Evolutionary conservation across 768 basidiomycete species (phyloP), one percentile per base, ranked within the genome.

Genomic region (Suillus paluster): DNA sequence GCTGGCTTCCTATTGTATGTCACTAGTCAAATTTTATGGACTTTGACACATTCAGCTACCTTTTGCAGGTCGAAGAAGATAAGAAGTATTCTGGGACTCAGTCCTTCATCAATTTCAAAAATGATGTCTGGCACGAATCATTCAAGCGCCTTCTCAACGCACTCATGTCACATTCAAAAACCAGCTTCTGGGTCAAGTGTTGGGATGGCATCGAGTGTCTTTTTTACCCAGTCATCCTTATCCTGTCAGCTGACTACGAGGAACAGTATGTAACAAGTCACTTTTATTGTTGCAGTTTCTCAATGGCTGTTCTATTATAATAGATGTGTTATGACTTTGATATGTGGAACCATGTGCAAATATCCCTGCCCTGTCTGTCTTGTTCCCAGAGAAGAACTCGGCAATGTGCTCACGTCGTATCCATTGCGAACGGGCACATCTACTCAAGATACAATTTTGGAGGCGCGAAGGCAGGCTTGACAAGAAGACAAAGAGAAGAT

Each of bases 161-260:
- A 5, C 2, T 65, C 4, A 48, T 39, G 5, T 6, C 2, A 2
- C 54, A 60, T 5, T 57, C 41, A 1, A 55, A 63, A 34, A 65
- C 58, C 1, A 58, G 64, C 3, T 65, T 23, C 49, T 63, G 59
- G 54, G 52, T 60, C n/a, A 25, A 65, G 38, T 79, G 77, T 66
- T 74, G 70, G 14, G 77, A 79, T 64, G 65, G 58, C 0, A 62
- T 75, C 12, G 9, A 50, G 2, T 70, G 71, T 0, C 62, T 34
- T 6, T 59, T 82, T 0, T 81, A 68, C 54, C 79, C 79, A 3
- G n/a, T 65, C 9, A 60, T 65, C 50, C 52, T 65, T 8, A 77
- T 80, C 7, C 56, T 80, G 1, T 76, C 75, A 21, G 73, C 78
- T 30, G 80, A 82, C 54, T 83, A 80, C 61, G 77, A 81, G 63